Conservation (phyloP, 768 basidiomycete genomes). For the Chalciporus sphaerocephalus region DNA sequence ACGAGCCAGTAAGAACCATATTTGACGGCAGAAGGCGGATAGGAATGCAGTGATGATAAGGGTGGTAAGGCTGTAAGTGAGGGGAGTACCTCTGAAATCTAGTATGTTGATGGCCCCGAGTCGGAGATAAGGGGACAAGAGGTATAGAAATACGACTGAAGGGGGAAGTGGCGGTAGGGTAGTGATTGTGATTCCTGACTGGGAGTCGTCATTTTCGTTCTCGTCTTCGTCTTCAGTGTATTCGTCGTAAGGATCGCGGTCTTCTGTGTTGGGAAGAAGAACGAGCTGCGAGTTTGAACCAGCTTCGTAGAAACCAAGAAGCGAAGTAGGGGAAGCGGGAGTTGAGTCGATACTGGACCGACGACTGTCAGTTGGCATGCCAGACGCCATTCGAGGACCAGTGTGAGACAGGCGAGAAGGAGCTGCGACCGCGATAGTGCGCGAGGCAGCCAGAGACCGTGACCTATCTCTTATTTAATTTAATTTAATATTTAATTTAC, state of each 20-base stretch:
- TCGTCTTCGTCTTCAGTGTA: constrained; percentile 41
- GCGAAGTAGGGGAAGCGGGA: constrained; percentile 1
- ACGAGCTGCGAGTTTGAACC: constrained; percentile 55
- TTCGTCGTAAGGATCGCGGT: constrained; percentile 29
- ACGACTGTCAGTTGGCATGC: constrained; percentile 5
- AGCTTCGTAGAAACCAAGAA: constrained; percentile 21
- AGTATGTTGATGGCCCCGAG: constrained; percentile 64
- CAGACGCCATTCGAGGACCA: constrained; percentile 10
- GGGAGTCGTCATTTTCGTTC: constrained; percentile 32
- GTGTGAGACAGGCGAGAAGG: constrained; percentile 10
- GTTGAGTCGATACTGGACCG: constrained; percentile 13
- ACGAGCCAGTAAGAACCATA: constrained; percentile 75
- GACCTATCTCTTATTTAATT: no score
- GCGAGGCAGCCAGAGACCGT: neutral
- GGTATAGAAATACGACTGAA: constrained; percentile 60
- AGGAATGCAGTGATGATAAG: constrained; percentile 53
- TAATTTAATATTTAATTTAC: no score
- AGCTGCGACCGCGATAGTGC: neutral
- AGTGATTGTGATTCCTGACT: constrained; percentile 6
- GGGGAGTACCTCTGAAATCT: constrained; percentile 39
- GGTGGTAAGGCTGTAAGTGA: constrained; percentile 47
- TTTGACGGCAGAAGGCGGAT: constrained; percentile 57
- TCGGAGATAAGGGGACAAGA: constrained; percentile 64
- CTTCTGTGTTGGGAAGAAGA: constrained; percentile 55
- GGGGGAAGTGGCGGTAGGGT: constrained; percentile 50